These are phyloP conservation scores for Alternaria angustiovoidea DNA, from an alignment of 2,329 filamentous ascomycete genomes.

Conservation along the genomic window DNA sequence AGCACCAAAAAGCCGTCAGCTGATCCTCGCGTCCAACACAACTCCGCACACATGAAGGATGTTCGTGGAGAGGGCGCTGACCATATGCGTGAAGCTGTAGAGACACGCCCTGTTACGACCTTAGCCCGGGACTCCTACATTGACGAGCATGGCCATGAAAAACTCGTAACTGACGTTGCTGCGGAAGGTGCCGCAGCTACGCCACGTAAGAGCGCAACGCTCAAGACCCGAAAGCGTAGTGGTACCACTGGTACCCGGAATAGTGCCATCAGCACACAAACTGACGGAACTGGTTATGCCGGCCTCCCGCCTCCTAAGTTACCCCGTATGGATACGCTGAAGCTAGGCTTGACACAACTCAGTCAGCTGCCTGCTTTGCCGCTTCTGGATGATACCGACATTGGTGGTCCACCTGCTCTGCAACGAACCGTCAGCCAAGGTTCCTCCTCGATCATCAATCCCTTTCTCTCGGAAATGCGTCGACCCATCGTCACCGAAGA, in stretches of 20 bases:
- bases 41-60: constrained; percentile 73
- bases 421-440: constrained; percentile 61
- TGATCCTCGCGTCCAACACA: constrained; percentile 67
- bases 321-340: constrained; percentile 69
- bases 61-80: constrained; percentile 81
- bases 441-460: constrained; percentile 58
- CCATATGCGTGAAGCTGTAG: constrained; percentile 65
- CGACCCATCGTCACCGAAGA: constrained; percentile 81
- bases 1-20: constrained; percentile 62
- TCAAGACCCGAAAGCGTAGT: constrained; percentile 39
- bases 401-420: constrained; percentile 72
- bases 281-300: constrained; percentile 57
- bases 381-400: constrained; percentile 78
- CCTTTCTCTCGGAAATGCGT: constrained; percentile 70
- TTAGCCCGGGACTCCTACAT: constrained; percentile 76
- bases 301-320: constrained; percentile 67
- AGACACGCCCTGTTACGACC: constrained; percentile 65
- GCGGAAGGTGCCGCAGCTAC: constrained; percentile 62
- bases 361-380: constrained; percentile 77
- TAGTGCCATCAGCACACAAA: constrained; percentile 41
- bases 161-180: constrained; percentile 70
- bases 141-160: constrained; percentile 70
- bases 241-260: constrained; percentile 43
- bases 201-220: constrained; percentile 58
- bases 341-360: constrained; percentile 71